Conservation (phyloP, 768 basidiomycete species). For the Russula sp. region DNA sequence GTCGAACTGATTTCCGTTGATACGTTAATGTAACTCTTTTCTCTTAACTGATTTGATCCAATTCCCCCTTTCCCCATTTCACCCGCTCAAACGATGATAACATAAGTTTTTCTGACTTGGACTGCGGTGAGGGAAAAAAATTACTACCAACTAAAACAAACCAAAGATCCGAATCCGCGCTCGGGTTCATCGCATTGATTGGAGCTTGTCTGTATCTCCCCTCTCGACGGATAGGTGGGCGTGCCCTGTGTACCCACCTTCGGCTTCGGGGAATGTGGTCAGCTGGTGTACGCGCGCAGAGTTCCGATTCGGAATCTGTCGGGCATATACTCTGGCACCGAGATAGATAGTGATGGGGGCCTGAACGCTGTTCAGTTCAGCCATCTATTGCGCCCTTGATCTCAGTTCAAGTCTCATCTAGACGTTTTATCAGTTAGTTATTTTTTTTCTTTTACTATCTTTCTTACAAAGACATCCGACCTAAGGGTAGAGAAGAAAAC, state of each 20-base stretch:
- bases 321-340: background rate
- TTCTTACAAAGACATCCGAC: background rate
- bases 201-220: background rate
- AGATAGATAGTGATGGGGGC: too few species aligned
- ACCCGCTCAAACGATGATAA: background rate
- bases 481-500: background rate
- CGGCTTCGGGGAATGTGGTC: background rate
- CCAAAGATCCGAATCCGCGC: conserved; percentile 2
- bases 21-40: background rate
- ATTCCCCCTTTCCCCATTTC: background rate
- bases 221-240: too few species aligned
- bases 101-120: background rate
- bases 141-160: background rate
- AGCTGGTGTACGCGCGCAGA: background rate
- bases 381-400: background rate
- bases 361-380: background rate
- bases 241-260: background rate
- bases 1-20: background rate
- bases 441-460: background rate
- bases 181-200: background rate
- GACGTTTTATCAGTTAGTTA: background rate
- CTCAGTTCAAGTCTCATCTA: background rate
- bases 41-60: background rate
- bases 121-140: conserved; percentile 1
- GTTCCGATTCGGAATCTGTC: background rate